These are phyloP conservation scores for Nothomitra cinnamomea DNA, from an alignment of 2,329 filamentous ascomycete genomes.

Conservation along the genomic window DNA sequence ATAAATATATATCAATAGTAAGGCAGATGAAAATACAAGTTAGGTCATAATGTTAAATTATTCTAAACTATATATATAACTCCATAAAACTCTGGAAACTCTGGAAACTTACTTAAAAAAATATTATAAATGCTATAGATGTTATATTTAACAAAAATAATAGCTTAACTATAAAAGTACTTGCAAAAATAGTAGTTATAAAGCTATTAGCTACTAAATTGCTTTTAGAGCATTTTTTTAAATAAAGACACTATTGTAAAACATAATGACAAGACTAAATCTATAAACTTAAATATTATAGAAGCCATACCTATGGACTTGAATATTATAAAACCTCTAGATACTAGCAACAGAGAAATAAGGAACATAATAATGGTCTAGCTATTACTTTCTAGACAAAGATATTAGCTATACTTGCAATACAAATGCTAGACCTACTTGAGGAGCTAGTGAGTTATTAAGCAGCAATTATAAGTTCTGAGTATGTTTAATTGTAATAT, in stretches of 20 bases:
- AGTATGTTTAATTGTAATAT: neutral
- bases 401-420: neutral
- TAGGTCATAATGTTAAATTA: too few species aligned
- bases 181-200: neutral
- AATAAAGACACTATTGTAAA: neutral
- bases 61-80: too few species aligned
- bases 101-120: neutral
- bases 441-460: neutral
- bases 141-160: neutral
- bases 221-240: neutral
- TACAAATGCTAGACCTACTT: neutral
- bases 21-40: too few species aligned
- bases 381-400: neutral
- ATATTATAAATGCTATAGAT: neutral
- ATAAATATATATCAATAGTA: too few species aligned
- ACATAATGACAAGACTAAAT: neutral
- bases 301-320: neutral
- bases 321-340: too few species aligned
- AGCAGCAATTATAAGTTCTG: neutral
- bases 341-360: too few species aligned
- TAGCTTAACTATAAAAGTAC: neutral
- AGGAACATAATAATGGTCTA: neutral
- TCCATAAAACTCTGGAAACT: too few species aligned
- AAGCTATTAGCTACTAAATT: neutral
- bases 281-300: neutral